Evolutionary conservation across 179 eudicot genomes (phyloP), one percentile per base, ranked within the genome.

Genomic region (Spergularia azorica): DNA sequence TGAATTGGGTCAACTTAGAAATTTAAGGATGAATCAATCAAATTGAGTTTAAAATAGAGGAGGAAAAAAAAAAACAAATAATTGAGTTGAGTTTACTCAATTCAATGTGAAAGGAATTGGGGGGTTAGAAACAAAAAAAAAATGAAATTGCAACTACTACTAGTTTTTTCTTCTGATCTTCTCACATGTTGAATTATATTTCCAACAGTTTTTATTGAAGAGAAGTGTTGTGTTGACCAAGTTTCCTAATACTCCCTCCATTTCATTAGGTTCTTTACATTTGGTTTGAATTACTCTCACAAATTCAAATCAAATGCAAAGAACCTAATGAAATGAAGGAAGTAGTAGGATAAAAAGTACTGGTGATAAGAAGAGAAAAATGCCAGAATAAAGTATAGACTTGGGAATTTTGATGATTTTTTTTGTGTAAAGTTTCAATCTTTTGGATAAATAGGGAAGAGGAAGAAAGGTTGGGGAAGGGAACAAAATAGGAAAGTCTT

Each of bases 101-200:
- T 39, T 63, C 38, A 58, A 70, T 76, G 67, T 75, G 79, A 71
- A 80, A 70, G 50, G 72, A 71, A 16, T 58, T 46, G 8, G 12
- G 62, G 8, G 12, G 62, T 18, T 43, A 70, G 9, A 46, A 41
- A 39, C n/a, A 43, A 10, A 21, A 63, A 4, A 51, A 16, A n/a
- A 11, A 21, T 26, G 16, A 57, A 41, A 3, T 17, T 21, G 26
- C 16, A 36, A 36, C 39, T 32, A 11, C 13, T 2, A 12, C 1
- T 10, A 2, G 64, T 15, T 21, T 57, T 36, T 17, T 17, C 56
- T 66, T 48, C 10, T 65, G 21, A 58, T 26, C 21, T 32, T 70
- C 55, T 51, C 63, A 63, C 16, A 64, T 21, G 71, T 51, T 4
- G 18, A 17, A 39, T 36, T 36, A 0, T 36, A 52, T 68, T 69